Conservation (phyloP, 495 filamentous ascomycete genomes). For the Penicillium ucsense region DNA sequence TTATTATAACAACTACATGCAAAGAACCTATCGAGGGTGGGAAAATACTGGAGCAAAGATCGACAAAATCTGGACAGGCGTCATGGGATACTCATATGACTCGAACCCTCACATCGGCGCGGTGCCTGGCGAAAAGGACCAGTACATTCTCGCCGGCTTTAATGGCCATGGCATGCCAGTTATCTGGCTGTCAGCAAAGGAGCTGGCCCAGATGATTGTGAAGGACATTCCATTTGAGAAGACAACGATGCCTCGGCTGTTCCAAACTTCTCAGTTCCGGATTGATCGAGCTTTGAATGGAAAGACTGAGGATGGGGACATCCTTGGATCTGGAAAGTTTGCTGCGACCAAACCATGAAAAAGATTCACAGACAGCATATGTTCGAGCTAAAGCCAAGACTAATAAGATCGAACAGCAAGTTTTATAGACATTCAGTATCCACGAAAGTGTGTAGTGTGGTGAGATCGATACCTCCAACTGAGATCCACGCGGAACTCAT, state of each 20-base stretch:
- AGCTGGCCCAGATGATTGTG: slow-evolving; percentile 36
- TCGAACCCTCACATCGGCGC: slow-evolving; percentile 38
- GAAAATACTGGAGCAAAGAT: slow-evolving; percentile 30
- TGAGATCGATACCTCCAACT: too few relatives aligned
- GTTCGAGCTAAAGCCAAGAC: not conserved
- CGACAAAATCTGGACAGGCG: slow-evolving; percentile 40
- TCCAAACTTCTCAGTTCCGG: slow-evolving; percentile 18
- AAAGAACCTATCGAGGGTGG: slow-evolving; percentile 34
- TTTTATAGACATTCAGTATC: too few relatives aligned
- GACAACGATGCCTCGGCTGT: slow-evolving; percentile 24
- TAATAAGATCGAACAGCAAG: too few relatives aligned
- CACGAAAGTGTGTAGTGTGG: too few relatives aligned
- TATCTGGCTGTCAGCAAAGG: slow-evolving; percentile 33
- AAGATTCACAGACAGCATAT: not conserved
- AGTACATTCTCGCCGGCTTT: slow-evolving; percentile 43
- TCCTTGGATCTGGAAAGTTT: slow-evolving; percentile 9
- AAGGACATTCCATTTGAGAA: slow-evolving; percentile 25
- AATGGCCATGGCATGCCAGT: slow-evolving; percentile 47
- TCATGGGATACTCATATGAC: slow-evolving; percentile 38
- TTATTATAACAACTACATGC: slow-evolving; percentile 44
- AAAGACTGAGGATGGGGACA: slow-evolving; percentile 11
- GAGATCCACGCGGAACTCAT: too few relatives aligned
- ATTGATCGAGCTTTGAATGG: slow-evolving; percentile 11
- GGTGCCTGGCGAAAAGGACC: slow-evolving; percentile 30
- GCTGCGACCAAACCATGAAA: slow-evolving; percentile 8